Evolutionary conservation across 108 stramenopile species (phyloP), one percentile per base, ranked within the genome.

Genomic region (Cyclotella sp.): DNA sequence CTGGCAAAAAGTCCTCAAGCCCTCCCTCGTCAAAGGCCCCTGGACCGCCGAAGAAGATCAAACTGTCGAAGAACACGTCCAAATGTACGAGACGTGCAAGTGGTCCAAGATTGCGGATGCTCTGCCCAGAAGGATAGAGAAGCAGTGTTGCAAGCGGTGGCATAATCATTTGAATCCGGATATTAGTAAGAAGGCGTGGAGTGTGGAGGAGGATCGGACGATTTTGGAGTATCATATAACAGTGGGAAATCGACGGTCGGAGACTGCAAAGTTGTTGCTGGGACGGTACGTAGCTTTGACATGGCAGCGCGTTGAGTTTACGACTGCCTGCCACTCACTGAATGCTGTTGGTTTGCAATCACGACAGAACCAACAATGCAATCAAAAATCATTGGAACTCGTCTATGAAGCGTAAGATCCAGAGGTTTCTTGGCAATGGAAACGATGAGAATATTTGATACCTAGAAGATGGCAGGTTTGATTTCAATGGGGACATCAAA

Each of bases 91-190:
- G 24, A 55, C 65, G 55, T 52, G 40, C 45, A 84, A 83, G 55
- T 93, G 92, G 92, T 83, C 84, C 66, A 21, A 61, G 41, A 90
- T 93, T 74, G 92, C 93, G 11, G 40, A 30, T 29, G 46, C 77
- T n/a, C 73, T 93, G 12, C 92, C 71, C 51, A 70, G 97, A 27
- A 91, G 99, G 15, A 96, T 95, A 66, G 99, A 98, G 24, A 99
- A 99, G 86, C 99, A 99, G 86, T 99, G 98, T 89, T 83, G 99
- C 14, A 98, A 99, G 84, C 90, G 99, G 29, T 99, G 98, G 98
- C 96, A 95, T 75, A 99, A 99, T 84, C 99, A 99, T 80, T 84
- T 99, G 52, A 97, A 99, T 71, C 99, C 99, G 7, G 77, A 84
- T 22, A 96, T 99, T 72, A 84, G 82, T 55, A 96, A 97, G 69